Conservation (phyloP, 2,329 filamentous ascomycete genomes). For the Trichophyton benhamiae region DNA sequence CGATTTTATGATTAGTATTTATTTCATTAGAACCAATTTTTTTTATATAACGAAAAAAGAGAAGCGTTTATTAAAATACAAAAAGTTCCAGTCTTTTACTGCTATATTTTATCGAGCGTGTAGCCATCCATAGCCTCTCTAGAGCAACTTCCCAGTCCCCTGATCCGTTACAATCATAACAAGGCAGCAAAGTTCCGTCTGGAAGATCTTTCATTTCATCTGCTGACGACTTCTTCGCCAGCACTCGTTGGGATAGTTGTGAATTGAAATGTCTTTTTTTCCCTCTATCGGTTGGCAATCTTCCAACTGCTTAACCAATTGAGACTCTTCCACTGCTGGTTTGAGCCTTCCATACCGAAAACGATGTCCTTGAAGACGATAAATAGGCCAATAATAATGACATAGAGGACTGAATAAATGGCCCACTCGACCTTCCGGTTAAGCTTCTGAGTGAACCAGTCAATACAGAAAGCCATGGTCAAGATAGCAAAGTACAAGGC, state of each 20-base stretch:
- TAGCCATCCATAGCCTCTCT: neutral
- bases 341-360: constrained; percentile 85
- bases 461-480: constrained; percentile 71
- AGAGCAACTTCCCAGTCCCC: neutral
- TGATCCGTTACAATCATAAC: neutral
- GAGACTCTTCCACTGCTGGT: constrained; percentile 75
- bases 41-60: neutral
- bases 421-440: constrained; percentile 51
- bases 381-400: constrained; percentile 65
- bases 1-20: neutral
- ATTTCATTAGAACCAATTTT: neutral
- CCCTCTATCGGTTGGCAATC: constrained; percentile 50
- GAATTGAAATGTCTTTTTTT: neutral
- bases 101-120: too few species aligned
- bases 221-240: neutral
- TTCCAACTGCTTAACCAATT: constrained; percentile 89
- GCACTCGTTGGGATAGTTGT: neutral
- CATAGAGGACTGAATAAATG: constrained; percentile 65
- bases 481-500: constrained; percentile 96
- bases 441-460: constrained; percentile 65
- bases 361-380: constrained; percentile 84
- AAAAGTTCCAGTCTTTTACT: neutral
- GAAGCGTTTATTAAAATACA: constrained; percentile 3
- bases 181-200: neutral
- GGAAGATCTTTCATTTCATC: neutral